A percentile compares a stretch with the other conserved stretches of the same genome.
phyloP scores from a whole-genome alignment of 225 moss, liverwort and hornwort species.

The Polytrichum formosum region DNA sequence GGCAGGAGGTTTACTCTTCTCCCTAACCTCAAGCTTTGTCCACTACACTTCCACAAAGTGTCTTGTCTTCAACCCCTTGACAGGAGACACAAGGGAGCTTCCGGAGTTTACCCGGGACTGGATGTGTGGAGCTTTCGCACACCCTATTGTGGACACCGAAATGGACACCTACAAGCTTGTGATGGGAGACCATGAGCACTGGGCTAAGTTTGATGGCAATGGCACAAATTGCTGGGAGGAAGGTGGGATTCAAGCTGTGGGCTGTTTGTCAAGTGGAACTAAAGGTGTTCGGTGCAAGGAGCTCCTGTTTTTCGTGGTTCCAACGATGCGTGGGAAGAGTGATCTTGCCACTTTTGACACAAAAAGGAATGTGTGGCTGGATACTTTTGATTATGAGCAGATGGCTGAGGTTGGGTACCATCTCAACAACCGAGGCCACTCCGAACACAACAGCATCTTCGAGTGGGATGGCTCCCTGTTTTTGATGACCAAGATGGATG shows the following conservation, averaged over 20 bases:
- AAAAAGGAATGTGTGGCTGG: conserved; percentile 43
- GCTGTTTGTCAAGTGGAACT: conserved; percentile 43
- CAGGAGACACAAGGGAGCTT: conserved; percentile 23
- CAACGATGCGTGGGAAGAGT: conserved; percentile 49
- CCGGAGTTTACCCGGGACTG: conserved; percentile 35
- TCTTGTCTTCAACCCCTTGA: conserved; percentile 43
- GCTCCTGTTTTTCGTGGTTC: conserved; percentile 44
- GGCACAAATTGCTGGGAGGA: conserved; percentile 31
- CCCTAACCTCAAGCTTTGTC: conserved; percentile 34
- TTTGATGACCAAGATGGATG: conserved; percentile 38
- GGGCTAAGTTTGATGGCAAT: conserved; percentile 28
- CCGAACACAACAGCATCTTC: conserved; percentile 48
- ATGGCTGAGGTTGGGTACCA: conserved; percentile 47
- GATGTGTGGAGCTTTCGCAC: conserved; percentile 45
- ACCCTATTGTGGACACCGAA: conserved; percentile 30
- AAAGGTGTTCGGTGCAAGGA: conserved; percentile 49
- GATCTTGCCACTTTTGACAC: conserved; percentile 49
- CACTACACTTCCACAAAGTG: conserved; percentile 30
- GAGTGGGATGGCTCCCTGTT: conserved; percentile 50
- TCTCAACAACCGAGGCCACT: conserved; percentile 49
- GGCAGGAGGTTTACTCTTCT: conserved; percentile 42
- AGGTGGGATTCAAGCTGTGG: conserved; percentile 36
- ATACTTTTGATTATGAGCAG: conserved; percentile 47
- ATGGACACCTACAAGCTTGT: conserved; percentile 34
- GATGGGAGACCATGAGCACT: conserved; percentile 51